These are phyloP conservation scores for Endocalyx cinctus DNA, from an alignment of 2,329 filamentous ascomycete species.

Conservation along the genomic window DNA sequence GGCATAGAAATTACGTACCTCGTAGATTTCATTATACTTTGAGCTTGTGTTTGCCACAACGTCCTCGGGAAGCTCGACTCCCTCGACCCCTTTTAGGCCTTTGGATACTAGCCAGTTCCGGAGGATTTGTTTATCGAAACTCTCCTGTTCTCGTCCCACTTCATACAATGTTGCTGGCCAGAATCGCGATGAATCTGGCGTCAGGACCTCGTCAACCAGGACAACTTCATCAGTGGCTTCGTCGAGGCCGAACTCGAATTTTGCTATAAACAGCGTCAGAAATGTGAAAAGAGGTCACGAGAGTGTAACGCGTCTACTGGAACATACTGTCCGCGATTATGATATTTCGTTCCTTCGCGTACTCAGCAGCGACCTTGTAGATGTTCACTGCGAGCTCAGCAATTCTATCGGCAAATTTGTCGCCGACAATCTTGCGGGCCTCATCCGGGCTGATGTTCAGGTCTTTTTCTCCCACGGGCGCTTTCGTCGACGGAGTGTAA, in stretches of 20 bases:
- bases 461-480: constrained; percentile 70
- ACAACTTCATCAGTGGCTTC: constrained; percentile 62
- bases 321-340: constrained; percentile 63
- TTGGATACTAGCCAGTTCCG: constrained; percentile 61
- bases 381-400: constrained; percentile 60
- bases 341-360: constrained; percentile 63
- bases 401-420: constrained; percentile 58
- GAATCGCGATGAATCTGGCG: constrained; percentile 77
- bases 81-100: constrained; percentile 71
- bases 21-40: constrained; percentile 64
- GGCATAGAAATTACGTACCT: no score
- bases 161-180: constrained; percentile 74
- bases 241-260: constrained; percentile 50
- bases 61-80: constrained; percentile 67
- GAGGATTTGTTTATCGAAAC: constrained; percentile 84
- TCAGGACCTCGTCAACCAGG: constrained; percentile 79
- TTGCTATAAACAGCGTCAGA: no score
- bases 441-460: constrained; percentile 77
- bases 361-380: constrained; percentile 58
- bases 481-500: constrained; percentile 79
- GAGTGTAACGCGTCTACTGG: no score
- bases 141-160: constrained; percentile 69
- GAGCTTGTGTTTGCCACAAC: constrained; percentile 64
- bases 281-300: no score
- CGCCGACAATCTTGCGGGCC: constrained; percentile 60